phyloP scores from a whole-genome alignment of 768 basidiomycete species.

The Obba rivulosa region DNA sequence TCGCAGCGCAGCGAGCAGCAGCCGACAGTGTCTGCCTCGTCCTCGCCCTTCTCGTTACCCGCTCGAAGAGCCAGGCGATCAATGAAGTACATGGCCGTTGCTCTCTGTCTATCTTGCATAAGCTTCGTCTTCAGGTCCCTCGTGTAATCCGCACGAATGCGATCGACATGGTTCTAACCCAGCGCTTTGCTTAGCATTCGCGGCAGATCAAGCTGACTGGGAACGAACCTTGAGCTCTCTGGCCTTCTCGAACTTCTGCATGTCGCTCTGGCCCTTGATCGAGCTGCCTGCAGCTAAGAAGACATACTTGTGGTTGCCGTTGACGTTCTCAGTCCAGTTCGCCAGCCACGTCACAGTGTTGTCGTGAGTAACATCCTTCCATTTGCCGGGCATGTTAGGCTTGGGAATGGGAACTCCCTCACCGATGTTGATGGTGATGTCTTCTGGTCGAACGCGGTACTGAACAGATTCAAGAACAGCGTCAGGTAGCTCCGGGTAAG shows the following conservation, averaged over 20 bases:
- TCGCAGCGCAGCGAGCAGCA: constrained; percentile 97
- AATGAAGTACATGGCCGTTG: constrained; percentile 99
- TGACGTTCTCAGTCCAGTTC: constrained; percentile 98
- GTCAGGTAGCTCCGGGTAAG: too few species aligned
- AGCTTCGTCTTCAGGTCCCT: constrained; percentile 82
- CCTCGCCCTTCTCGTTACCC: constrained; percentile 99
- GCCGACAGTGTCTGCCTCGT: constrained; percentile 98
- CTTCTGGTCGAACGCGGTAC: constrained; percentile 88
- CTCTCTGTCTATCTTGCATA: constrained; percentile 93
- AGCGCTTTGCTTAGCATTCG: neutral
- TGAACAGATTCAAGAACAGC: constrained; percentile 24
- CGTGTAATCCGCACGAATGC: constrained; percentile 85
- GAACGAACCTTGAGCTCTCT: constrained; percentile 81
- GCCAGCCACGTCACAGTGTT: constrained; percentile 99
- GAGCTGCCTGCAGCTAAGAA: constrained; percentile 97
- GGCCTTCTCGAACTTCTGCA: constrained; percentile 97
- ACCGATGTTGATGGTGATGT: constrained; percentile 94
- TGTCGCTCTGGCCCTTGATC: constrained; percentile 96
- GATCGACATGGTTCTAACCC: constrained; percentile 78
- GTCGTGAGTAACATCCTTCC: constrained; percentile 87
- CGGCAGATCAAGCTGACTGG: neutral
- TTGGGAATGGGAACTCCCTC: constrained; percentile 64
- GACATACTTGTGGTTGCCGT: constrained; percentile 93
- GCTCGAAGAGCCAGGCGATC: constrained; percentile 96
- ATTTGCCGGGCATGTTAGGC: constrained; percentile 90